Evolutionary conservation across 1,284 basidiomycete species (phyloP), one percentile per base, ranked within the genome.

Genomic region (Lentinula novae-zelandiae): DNA sequence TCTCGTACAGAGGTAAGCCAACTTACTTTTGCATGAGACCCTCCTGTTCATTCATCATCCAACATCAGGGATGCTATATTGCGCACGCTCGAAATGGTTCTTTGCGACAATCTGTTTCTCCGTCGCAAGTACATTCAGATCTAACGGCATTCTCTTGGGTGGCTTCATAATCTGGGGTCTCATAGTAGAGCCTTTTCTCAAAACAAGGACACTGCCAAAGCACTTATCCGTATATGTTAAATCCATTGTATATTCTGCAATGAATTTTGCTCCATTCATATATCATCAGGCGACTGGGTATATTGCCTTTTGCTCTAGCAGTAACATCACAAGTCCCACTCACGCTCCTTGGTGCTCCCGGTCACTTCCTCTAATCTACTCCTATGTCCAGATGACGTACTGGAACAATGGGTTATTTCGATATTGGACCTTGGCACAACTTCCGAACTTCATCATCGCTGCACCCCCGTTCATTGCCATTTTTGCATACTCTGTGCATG

Each of bases 371-470:
- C 81, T 85, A 13, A 85, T 93, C 51, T 98, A 98, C 71, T 76
- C 82, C n/a, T 86, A 92, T 67, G 91, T 93, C 1, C 96, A 98
- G 72, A 74, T 75, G 0, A 78, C 83, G 52, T 98, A 98, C 73
- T 99, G 96, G 96, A 81, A 93, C 71, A 79, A 85, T 63, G 95
- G 95, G 5, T 84, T 95, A 63, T 74, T 98, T 61, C 83, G 81
- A 0, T 98, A 99, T 74, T 99, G 95, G 95, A 87, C 88, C 0
- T 60, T 78, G 4, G 75, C 83, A 33, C 96, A 98, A 71, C 64
- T 93, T 1, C 96, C 96, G 36, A 98, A 98, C 73, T 92, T 98
- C 71, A 61, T 90, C 56, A 79, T 98, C 46, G 88, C 92, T 1
- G 69, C 84, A 0, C 96, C 96, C 0, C 82, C 91, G 0, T 77